Percentiles rank a stretch among this genome's conserved stretches.
Evolutionary conservation across 2,329 filamentous ascomycete species (phyloP).

Genomic region (Cladophialophora immunda): DNA sequence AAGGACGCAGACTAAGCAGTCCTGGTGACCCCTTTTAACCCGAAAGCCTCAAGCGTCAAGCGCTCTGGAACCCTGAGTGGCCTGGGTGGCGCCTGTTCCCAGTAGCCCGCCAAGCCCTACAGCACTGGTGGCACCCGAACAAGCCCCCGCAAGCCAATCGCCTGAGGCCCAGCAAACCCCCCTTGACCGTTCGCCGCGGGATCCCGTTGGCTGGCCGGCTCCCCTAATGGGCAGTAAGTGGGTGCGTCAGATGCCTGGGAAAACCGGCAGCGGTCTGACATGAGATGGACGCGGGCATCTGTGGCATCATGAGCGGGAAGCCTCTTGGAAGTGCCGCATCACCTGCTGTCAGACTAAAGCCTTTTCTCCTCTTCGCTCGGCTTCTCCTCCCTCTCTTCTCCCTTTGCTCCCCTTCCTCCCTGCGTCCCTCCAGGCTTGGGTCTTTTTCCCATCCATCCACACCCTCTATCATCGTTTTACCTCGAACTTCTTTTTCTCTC

Average conservation of each 20-base stretch:
- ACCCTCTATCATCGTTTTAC: slow-evolving; percentile 17
- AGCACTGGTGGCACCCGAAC: slow-evolving; percentile 5
- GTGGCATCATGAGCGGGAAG: too few species aligned
- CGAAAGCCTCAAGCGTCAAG: slow-evolving; percentile 17
- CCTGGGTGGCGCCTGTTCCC: slow-evolving; percentile 23
- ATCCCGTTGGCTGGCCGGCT: slow-evolving; percentile 15
- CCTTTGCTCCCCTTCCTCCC: slow-evolving; percentile 11
- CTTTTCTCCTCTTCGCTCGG: slow-evolving; percentile 1
- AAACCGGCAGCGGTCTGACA: neutral
- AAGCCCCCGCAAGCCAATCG: slow-evolving; percentile 17
- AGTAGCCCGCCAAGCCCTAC: slow-evolving; percentile 16
- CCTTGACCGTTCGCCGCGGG: slow-evolving; percentile 10
- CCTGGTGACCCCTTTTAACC: slow-evolving; percentile 18
- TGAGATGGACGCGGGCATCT: neutral
- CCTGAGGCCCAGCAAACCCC: neutral
- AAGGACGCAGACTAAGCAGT: slow-evolving; percentile 13
- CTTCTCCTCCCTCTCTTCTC: slow-evolving; percentile 1
- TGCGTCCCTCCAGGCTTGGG: slow-evolving; percentile 16
- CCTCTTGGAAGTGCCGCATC: slow-evolving; percentile 1
- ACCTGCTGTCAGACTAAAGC: neutral
- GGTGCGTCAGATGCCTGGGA: neutral
- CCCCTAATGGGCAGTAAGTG: neutral
- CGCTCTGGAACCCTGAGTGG: slow-evolving; percentile 11
- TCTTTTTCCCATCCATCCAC: slow-evolving; percentile 9
- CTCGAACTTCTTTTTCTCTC: slow-evolving; percentile 17